phyloP scores from a whole-genome alignment of 2,329 filamentous ascomycete species.

The Colletotrichum shisoi region DNA sequence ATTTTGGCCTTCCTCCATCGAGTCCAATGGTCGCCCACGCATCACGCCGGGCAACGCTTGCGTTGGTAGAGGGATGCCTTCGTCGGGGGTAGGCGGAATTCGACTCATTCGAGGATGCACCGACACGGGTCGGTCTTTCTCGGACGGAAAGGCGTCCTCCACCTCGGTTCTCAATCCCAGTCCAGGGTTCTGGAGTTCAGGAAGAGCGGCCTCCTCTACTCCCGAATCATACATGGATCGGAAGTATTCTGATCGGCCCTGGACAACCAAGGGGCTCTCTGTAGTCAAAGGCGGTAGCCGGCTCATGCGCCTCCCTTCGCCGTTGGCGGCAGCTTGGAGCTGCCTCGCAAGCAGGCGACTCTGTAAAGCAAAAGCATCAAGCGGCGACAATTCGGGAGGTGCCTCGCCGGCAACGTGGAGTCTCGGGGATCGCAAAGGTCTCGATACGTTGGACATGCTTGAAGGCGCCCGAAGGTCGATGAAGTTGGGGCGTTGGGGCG shows the following conservation, averaged over 20 bases:
- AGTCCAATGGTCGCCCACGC: slow-evolving; percentile 51
- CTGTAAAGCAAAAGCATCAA: slow-evolving; percentile 94
- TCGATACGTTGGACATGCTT: slow-evolving; percentile 54
- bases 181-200: slow-evolving; percentile 46
- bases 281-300: slow-evolving; percentile 83
- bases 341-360: slow-evolving; percentile 87
- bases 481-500: slow-evolving; percentile 65
- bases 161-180: slow-evolving; percentile 63
- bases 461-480: slow-evolving; percentile 68
- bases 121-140: slow-evolving; percentile 69
- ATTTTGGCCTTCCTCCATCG: slow-evolving; percentile 45
- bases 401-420: slow-evolving; percentile 80
- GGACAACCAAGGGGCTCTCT: slow-evolving; percentile 78
- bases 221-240: slow-evolving; percentile 73
- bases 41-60: slow-evolving; percentile 52
- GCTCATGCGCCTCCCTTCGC: slow-evolving; percentile 80
- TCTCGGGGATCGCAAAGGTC: slow-evolving; percentile 74
- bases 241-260: slow-evolving; percentile 81
- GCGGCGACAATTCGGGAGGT: slow-evolving; percentile 88
- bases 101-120: slow-evolving; percentile 79
- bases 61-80: slow-evolving; percentile 56
- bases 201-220: slow-evolving; percentile 52
- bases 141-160: slow-evolving; percentile 59
- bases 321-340: slow-evolving; percentile 78
- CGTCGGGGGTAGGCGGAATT: slow-evolving; percentile 61